These are phyloP conservation scores for Discostella stelligeroides DNA, from an alignment of 108 stramenopile genomes.

Conservation along the genomic window DNA sequence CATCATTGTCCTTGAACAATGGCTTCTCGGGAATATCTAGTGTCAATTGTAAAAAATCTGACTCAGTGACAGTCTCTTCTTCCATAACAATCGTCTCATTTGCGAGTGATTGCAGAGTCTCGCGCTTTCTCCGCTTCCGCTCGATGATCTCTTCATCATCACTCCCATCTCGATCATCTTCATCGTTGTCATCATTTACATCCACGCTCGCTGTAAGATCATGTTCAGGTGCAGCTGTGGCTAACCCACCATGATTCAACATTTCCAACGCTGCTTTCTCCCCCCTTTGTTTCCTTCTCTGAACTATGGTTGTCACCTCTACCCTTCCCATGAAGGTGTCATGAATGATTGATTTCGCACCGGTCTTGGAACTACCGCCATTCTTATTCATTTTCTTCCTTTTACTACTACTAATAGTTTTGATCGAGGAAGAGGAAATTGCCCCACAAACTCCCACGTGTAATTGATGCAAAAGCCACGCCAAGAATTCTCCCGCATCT, in stretches of 20 bases:
- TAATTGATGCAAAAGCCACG: slow-evolving; percentile 94
- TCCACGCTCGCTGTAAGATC: neutral
- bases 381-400: slow-evolving; percentile 24
- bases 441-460: slow-evolving; percentile 86
- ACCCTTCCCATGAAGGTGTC: slow-evolving; percentile 92
- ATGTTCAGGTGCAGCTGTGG: slow-evolving; percentile 2
- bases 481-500: slow-evolving; percentile 93
- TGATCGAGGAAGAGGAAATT: neutral
- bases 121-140: slow-evolving; percentile 22
- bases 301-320: slow-evolving; percentile 72
- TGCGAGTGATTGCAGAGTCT: slow-evolving; percentile 29
- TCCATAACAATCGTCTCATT: slow-evolving; percentile 42
- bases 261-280: slow-evolving; percentile 35
- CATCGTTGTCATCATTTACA: slow-evolving; percentile 27
- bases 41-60: slow-evolving; percentile 90
- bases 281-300: slow-evolving; percentile 49
- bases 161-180: slow-evolving; percentile 64
- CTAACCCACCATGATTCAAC: slow-evolving; percentile 18
- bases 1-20: slow-evolving; percentile 95
- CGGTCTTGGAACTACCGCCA: slow-evolving; percentile 11
- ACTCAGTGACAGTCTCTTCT: slow-evolving; percentile 67
- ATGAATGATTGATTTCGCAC: slow-evolving; percentile 64
- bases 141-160: slow-evolving; percentile 57
- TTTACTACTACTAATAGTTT: slow-evolving; percentile 42
- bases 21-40: slow-evolving; percentile 98